Evolutionary conservation across 495 filamentous ascomycete genomes (phyloP).

Genomic region (Darksidea phi): DNA sequence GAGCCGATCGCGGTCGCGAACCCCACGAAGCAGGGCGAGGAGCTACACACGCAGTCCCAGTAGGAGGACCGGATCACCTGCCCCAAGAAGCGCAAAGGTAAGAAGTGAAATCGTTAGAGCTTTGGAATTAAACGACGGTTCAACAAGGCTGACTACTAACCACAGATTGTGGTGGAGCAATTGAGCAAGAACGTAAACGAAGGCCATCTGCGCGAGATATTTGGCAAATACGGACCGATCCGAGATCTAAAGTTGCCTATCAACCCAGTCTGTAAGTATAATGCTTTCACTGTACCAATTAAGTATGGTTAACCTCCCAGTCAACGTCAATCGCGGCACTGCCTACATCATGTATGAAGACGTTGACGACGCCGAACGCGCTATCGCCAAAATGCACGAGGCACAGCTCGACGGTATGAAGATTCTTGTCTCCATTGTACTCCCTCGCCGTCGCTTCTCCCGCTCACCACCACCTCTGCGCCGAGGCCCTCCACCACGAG

Average conservation of each 20-base stretch:
- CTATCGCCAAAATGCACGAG: constrained; percentile 98
- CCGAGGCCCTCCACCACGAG: constrained; percentile 5
- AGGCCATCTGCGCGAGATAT: constrained; percentile 85
- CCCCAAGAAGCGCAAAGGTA: constrained; percentile 61
- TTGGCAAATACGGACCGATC: constrained; percentile 83
- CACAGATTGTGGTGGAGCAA: constrained; percentile 90
- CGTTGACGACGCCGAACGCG: constrained; percentile 76
- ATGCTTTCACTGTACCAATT: constrained; percentile 1
- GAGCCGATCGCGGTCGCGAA: constrained; percentile 36
- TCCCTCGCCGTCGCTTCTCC: constrained; percentile 66
- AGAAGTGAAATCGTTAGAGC: constrained; percentile 8
- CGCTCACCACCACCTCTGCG: constrained; percentile 42
- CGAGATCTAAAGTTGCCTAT: constrained; percentile 83
- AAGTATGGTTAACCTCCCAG: constrained; percentile 47
- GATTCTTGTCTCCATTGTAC: constrained; percentile 89
- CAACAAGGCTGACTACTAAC: constrained; percentile 11
- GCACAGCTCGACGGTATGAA: constrained; percentile 85
- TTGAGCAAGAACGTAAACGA: constrained; percentile 94
- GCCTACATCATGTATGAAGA: constrained; percentile 87
- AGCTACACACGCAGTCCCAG: constrained; percentile 51
- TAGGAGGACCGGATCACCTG: constrained; percentile 33
- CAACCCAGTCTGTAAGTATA: constrained; percentile 70
- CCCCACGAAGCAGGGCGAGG: constrained; percentile 38
- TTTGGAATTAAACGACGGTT: neutral
- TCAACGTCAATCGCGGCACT: constrained; percentile 86